phyloP scores from a whole-genome alignment of 805 yeast species.

The Pichia cabralensis region DNA sequence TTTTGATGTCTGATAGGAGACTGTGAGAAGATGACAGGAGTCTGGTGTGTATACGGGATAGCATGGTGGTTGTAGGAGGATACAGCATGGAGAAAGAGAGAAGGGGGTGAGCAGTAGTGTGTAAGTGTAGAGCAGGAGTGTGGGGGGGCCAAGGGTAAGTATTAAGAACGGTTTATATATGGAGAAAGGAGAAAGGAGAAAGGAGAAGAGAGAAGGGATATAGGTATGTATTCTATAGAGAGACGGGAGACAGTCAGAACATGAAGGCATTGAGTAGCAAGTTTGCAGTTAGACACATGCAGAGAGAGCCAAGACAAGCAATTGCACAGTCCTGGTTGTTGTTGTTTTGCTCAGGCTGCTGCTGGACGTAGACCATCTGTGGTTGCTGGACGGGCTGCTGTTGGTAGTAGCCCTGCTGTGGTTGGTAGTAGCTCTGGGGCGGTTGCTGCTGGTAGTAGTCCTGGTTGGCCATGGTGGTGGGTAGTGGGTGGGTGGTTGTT shows the following conservation, averaged over 20 bases:
- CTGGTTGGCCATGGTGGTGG: neutral
- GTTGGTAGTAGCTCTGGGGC: neutral
- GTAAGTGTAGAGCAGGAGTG: neutral
- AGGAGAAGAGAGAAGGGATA: too few relatives aligned
- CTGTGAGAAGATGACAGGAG: neutral
- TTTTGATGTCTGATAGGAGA: neutral
- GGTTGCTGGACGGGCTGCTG: neutral
- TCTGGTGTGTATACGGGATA: neutral
- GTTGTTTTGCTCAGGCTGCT: neutral
- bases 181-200: too few relatives aligned
- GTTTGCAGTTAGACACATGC: conserved; percentile 5
- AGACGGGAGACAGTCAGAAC: too few relatives aligned
- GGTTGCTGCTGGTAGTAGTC: neutral
- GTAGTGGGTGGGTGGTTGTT: too few relatives aligned
- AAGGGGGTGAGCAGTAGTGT: neutral
- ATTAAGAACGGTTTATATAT: too few relatives aligned
- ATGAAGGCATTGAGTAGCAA: conserved; percentile 1
- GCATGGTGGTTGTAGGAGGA: too few relatives aligned
- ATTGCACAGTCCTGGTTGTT: conserved; percentile 5
- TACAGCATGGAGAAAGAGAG: neutral
- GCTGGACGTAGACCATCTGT: conserved; percentile 5
- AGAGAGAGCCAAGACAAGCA: conserved; percentile 4
- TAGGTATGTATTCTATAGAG: too few relatives aligned
- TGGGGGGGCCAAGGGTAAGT: neutral
- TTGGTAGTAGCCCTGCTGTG: too few relatives aligned